Conservation (phyloP, 331 rosid species). For the Rhamnella rubrinervis region DNA sequence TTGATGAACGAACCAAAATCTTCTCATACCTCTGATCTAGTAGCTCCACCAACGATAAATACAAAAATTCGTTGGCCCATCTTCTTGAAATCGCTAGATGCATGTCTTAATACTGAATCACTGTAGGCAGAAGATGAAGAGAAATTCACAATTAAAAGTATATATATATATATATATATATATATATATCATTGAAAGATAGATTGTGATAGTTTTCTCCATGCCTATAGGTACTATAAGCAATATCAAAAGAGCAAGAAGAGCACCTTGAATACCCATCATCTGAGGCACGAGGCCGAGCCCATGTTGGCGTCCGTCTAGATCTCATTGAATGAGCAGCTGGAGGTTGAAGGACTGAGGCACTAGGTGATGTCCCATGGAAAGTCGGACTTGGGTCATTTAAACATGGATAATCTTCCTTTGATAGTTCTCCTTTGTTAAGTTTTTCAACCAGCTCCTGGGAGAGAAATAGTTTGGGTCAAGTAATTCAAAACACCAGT, state of each 20-base stretch:
- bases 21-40: slow-evolving; percentile 83
- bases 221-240: neutral
- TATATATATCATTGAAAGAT: neutral
- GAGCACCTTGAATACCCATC: slow-evolving; percentile 94
- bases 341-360: slow-evolving; percentile 48
- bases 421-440: slow-evolving; percentile 68
- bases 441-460: slow-evolving; percentile 92
- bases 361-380: slow-evolving; percentile 52
- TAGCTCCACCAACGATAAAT: slow-evolving; percentile 91
- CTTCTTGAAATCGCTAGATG: slow-evolving; percentile 91
- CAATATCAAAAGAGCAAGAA: slow-evolving; percentile 9
- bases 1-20: neutral
- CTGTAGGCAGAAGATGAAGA: slow-evolving; percentile 39
- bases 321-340: slow-evolving; percentile 92
- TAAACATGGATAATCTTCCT: slow-evolving; percentile 90
- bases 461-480: slow-evolving; percentile 9
- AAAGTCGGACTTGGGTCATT: slow-evolving; percentile 80
- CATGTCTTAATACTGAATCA: slow-evolving; percentile 79
- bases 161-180: neutral
- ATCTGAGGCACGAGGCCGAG: slow-evolving; percentile 82
- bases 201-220: neutral
- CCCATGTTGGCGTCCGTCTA: slow-evolving; percentile 88
- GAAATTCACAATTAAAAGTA: neutral
- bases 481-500: neutral
- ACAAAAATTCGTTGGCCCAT: slow-evolving; percentile 86